A percentile compares a stretch with the other conserved stretches of the same genome.
These are phyloP conservation scores for Benincasa hispida DNA, from an alignment of 306 rosid genomes.

Conservation along the genomic window DNA sequence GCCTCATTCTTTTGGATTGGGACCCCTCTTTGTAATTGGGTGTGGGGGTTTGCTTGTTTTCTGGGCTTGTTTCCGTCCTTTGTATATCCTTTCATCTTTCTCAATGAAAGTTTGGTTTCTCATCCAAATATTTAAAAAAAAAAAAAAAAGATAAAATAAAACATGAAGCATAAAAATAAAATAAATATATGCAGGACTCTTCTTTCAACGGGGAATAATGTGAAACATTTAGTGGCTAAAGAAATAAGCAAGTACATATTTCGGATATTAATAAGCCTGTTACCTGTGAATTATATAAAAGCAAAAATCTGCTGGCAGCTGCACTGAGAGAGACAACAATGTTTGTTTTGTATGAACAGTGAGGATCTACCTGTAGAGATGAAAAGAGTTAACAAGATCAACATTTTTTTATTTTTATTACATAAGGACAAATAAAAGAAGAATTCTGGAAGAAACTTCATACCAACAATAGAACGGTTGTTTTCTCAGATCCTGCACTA, in stretches of 20 bases:
- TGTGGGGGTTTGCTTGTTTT: too few relatives aligned
- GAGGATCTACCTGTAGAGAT: slow-evolving; percentile 79
- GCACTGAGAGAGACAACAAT: slow-evolving; percentile 47
- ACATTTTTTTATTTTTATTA: not conserved
- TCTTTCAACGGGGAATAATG: not conserved
- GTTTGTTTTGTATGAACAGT: slow-evolving; percentile 73
- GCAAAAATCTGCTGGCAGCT: slow-evolving; percentile 74
- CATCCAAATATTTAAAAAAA: too few relatives aligned
- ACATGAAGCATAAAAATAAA: not conserved
- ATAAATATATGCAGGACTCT: not conserved
- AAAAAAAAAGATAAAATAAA: too few relatives aligned
- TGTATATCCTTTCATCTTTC: too few relatives aligned
- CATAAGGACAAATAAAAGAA: slow-evolving; percentile 12
- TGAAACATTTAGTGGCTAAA: not conserved
- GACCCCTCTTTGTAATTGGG: too few relatives aligned
- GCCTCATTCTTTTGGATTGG: too few relatives aligned
- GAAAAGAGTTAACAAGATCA: not conserved
- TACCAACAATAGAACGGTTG: slow-evolving; percentile 79
- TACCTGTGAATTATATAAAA: slow-evolving; percentile 72
- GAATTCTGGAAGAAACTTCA: slow-evolving; percentile 5
- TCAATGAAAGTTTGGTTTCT: too few relatives aligned
- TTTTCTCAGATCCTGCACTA: slow-evolving; percentile 46
- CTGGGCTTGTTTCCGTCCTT: too few relatives aligned
- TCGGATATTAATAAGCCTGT: slow-evolving; percentile 14
- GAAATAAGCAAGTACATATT: slow-evolving; percentile 4